Base-by-base conservation (phyloP, 768 basidiomycete species). In the Hericium alpestre region DNA sequence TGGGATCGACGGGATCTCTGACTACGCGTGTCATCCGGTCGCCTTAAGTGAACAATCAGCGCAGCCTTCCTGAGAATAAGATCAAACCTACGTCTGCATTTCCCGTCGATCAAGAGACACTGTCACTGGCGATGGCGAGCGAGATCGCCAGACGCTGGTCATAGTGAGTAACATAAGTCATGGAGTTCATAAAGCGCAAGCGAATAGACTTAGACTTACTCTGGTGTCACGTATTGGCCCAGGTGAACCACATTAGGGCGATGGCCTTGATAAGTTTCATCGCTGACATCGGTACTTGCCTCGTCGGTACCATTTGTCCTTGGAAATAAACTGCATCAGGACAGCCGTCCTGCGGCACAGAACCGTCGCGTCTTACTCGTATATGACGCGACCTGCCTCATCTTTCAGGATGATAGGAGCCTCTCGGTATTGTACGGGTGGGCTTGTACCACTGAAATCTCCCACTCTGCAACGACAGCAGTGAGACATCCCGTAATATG, bases 241-340 rank as follows among this genome's bases (percentile, higher is more conserved):
- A 63, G 40, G 43, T 63, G 62, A 51, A 63, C 60, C 37, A 63
- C 52, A 37, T 61, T 58, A 11, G 62, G 60, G 53, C 55, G 59
- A 38, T 54, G 40, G 32, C 32, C 32, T 32, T 57, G 55, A 23
- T 46, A 56, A 22, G 25, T 53, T 16, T 61, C 56, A 38, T 62
- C 61, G 38, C 51, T 46, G 38, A 54, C 51, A 38, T 56, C 55
- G 22, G 13, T 57, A 22, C 61, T 59, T 11, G 61, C 15, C n/a
- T 62, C 54, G 56, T 62, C 32, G 18, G 9, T 23, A 38, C 38
- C 47, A 55, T 27, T 37, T 43, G 38, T 27, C 50, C 46, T 43
- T 37, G 51, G 1, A 22, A 25, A 27, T 16, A 47, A 22, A 53
- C 15, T 27, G 27, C 16, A n/a, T 7, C 39, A 10, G 25, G 12